These are phyloP conservation scores for Jaapia argillacea DNA, from an alignment of 768 basidiomycete genomes.

Conservation along the genomic window DNA sequence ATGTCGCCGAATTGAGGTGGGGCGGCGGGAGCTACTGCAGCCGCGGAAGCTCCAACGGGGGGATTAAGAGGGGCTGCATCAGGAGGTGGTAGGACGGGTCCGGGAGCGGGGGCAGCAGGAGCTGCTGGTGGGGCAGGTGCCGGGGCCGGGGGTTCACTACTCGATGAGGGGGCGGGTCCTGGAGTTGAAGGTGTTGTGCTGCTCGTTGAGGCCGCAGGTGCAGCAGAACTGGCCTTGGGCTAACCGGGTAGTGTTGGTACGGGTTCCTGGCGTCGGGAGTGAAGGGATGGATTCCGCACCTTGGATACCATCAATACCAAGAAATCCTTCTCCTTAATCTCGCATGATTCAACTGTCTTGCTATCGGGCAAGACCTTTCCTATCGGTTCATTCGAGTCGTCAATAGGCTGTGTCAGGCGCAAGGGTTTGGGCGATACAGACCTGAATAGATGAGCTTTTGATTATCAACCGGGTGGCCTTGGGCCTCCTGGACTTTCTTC, in stretches of 20 bases:
- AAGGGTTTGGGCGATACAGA: slow-evolving; percentile 27
- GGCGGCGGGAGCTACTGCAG: slow-evolving; percentile 18
- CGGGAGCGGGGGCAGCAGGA: slow-evolving; percentile 23
- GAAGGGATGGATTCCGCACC: slow-evolving; percentile 45
- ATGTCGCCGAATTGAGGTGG: slow-evolving; percentile 32
- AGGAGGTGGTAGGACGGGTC: slow-evolving; percentile 25
- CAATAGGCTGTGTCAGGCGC: slow-evolving; percentile 3
- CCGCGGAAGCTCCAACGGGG: slow-evolving; percentile 20
- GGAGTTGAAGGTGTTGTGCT: slow-evolving; percentile 18
- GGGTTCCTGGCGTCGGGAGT: slow-evolving; percentile 1
- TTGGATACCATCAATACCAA: slow-evolving; percentile 98
- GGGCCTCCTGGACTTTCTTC: slow-evolving; percentile 66
- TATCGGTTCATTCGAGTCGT: slow-evolving; percentile 20
- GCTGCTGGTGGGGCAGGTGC: slow-evolving; percentile 22
- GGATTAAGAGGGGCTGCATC: slow-evolving; percentile 21
- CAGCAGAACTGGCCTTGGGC: slow-evolving; percentile 45
- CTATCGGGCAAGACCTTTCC: slow-evolving; percentile 88
- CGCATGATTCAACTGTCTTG: slow-evolving; percentile 79
- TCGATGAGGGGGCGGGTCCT: slow-evolving; percentile 17
- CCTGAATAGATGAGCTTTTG: slow-evolving; percentile 97
- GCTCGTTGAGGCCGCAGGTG: slow-evolving; percentile 19
- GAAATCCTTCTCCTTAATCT: slow-evolving; percentile 98
- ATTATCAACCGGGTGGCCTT: slow-evolving; percentile 59
- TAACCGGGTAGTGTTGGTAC: slow-evolving; percentile 19
- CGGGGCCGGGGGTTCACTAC: slow-evolving; percentile 19